Evolutionary conservation across 163 green algal genomes (phyloP).

Genomic region (Botryococcus braunii): DNA sequence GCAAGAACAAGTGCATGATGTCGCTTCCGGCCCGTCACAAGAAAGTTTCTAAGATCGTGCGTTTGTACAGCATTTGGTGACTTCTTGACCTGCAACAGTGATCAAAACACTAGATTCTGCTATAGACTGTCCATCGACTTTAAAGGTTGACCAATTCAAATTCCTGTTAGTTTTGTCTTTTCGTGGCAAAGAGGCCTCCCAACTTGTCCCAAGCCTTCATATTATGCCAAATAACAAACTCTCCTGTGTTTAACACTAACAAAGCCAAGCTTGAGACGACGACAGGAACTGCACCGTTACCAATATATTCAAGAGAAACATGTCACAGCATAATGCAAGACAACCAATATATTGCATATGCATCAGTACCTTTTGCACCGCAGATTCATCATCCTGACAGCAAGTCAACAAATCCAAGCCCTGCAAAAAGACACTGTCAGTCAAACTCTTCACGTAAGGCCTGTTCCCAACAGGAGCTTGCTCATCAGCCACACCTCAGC

Average conservation of each 20-base stretch:
- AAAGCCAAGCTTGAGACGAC: not conserved
- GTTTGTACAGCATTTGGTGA: too few relatives aligned
- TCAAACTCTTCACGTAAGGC: not conserved
- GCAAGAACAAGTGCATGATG: not conserved
- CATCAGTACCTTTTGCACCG: constrained; percentile 19
- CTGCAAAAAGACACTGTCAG: constrained; percentile 21
- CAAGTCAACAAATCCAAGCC: constrained; percentile 61
- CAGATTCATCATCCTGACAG: constrained; percentile 21
- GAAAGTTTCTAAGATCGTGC: too few relatives aligned
- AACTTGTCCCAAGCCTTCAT: too few relatives aligned
- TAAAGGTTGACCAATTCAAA: too few relatives aligned
- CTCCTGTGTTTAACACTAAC: not conserved
- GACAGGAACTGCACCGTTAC: not conserved
- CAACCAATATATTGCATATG: not conserved
- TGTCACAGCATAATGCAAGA: not conserved
- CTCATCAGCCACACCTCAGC: too few relatives aligned
- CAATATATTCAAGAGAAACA: not conserved
- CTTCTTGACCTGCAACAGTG: too few relatives aligned
- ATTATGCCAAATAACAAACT: not conserved
- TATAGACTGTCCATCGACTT: too few relatives aligned
- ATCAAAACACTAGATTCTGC: too few relatives aligned
- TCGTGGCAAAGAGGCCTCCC: too few relatives aligned
- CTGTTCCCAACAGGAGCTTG: not conserved
- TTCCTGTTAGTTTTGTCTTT: too few relatives aligned
- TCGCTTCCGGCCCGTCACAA: too few relatives aligned